Evolutionary conservation across 345 rosid species (phyloP), one percentile per base, ranked within the genome.

Genomic region (Salix koriyanagi): DNA sequence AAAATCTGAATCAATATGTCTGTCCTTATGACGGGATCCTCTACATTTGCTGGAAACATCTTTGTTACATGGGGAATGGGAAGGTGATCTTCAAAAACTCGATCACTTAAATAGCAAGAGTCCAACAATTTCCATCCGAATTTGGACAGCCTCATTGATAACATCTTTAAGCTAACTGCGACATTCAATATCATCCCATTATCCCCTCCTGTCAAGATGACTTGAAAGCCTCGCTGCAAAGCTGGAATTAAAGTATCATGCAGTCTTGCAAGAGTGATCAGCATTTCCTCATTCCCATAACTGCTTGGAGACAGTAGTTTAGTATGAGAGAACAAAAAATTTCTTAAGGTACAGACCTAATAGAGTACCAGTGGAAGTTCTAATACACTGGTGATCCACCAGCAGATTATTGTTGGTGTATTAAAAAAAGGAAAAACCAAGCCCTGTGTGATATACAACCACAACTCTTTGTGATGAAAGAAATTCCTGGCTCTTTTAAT

Each of bases 171-270:
- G 79, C 93, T 89, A 71, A 87, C 73, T 9, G 89, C 76, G 74
- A 87, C 75, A 70, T 87, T 88, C 34, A 88, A 70, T 28, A 81
- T 82, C 80, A 82, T 80, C 77, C 78, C 86, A 82, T 86, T 85
- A 64, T 87, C 87, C 67, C 81, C 84, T 72, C 87, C 89, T 4
- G 81, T 71, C 78, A 80, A 83, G 54, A 87, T 85, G 79, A 82
- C 79, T 67, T 30, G 86, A 65, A 91, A 89, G 64, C 94, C 97
- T 67, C 69, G 89, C 16, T 81, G 89, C 72, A 96, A 84, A 46
- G 97, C 91, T 70, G 98, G 96, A 83, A 96, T 83, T 68, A 96
- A 87, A 52, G 86, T 88, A 90, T 93, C 98, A 83, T 92, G 97
- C 86, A 96, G 83, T 71, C 77, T 88, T 76, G 87, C 87, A 41